These are phyloP conservation scores for Lachnellula subtilissima DNA, from an alignment of 2,329 filamentous ascomycete species.

Conservation along the genomic window DNA sequence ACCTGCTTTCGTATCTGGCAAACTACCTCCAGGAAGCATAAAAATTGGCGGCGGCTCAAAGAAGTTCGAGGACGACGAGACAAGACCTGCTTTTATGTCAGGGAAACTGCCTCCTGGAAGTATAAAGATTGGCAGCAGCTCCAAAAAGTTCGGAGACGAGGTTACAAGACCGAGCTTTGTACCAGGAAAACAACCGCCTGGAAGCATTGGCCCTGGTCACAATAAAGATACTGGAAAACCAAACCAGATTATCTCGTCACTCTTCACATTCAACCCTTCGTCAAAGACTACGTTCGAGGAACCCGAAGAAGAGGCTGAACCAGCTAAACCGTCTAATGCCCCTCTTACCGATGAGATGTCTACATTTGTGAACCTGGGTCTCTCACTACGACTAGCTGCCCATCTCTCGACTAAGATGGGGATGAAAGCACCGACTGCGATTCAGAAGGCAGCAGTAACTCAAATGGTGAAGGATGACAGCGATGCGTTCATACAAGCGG, in stretches of 20 bases:
- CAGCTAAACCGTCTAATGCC: conserved; percentile 79
- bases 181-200: conserved; percentile 22
- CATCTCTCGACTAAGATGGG: conserved; percentile 82
- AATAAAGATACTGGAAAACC: conserved; percentile 36
- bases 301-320: conserved; percentile 44
- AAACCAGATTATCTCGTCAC: conserved; percentile 74
- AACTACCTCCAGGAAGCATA: conserved; percentile 33
- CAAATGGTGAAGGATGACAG: conserved; percentile 74
- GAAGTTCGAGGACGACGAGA: conserved; percentile 15
- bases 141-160: conserved; percentile 28
- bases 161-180: conserved; percentile 6
- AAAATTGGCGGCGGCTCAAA: conserved; percentile 16
- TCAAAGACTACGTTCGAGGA: conserved; percentile 58
- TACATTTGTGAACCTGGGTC: conserved; percentile 79
- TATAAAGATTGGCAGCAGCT: conserved; percentile 37
- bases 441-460: conserved; percentile 84
- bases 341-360: conserved; percentile 78
- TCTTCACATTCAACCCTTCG: conserved; percentile 85
- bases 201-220: conserved; percentile 26
- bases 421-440: conserved; percentile 86
- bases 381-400: conserved; percentile 73
- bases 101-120: conserved; percentile 35
- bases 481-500: conserved; percentile 93
- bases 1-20: conserved; percentile 29
- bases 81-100: conserved; percentile 22